phyloP scores from a whole-genome alignment of 2,329 filamentous ascomycete genomes.

The Endoconidiophora laricicola region DNA sequence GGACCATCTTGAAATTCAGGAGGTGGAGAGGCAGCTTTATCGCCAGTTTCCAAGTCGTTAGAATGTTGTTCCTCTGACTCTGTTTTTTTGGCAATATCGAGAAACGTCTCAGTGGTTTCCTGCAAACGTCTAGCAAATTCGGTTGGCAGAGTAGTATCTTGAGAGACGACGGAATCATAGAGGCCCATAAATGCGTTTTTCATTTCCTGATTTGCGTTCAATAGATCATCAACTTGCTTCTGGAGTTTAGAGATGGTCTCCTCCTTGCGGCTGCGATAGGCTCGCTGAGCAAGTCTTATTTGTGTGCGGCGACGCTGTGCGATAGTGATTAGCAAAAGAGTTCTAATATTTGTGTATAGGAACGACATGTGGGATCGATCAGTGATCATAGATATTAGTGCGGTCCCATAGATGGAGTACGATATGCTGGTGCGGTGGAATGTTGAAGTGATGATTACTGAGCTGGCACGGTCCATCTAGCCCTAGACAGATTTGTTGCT shows the following conservation, averaged over 20 bases:
- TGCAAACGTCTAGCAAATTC: slow-evolving; percentile 41
- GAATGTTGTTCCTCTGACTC: background rate
- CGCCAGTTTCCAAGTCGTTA: background rate
- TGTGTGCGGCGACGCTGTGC: slow-evolving; percentile 63
- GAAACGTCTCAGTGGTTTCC: slow-evolving; percentile 39
- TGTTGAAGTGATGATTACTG: too few species aligned
- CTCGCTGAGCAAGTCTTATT: slow-evolving; percentile 71
- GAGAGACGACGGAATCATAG: slow-evolving; percentile 41
- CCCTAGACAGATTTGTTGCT: too few species aligned
- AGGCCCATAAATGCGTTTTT: slow-evolving; percentile 52
- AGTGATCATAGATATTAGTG: background rate
- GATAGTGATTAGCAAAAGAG: background rate
- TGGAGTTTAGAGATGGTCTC: slow-evolving; percentile 60
- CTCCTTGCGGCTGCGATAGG: slow-evolving; percentile 74
- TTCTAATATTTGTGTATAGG: slow-evolving; percentile 11
- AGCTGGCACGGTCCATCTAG: too few species aligned
- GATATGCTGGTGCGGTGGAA: too few species aligned
- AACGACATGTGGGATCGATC: background rate
- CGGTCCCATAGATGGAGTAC: background rate
- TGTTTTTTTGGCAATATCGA: slow-evolving; percentile 17
- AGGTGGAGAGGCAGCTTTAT: background rate
- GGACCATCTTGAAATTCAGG: too few species aligned
- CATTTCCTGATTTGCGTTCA: slow-evolving; percentile 56
- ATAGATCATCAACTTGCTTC: slow-evolving; percentile 51
- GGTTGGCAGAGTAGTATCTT: slow-evolving; percentile 32